Evolutionary conservation across 352 stramenopile genomes (phyloP).

Genomic region (Phytopythium boreale): DNA sequence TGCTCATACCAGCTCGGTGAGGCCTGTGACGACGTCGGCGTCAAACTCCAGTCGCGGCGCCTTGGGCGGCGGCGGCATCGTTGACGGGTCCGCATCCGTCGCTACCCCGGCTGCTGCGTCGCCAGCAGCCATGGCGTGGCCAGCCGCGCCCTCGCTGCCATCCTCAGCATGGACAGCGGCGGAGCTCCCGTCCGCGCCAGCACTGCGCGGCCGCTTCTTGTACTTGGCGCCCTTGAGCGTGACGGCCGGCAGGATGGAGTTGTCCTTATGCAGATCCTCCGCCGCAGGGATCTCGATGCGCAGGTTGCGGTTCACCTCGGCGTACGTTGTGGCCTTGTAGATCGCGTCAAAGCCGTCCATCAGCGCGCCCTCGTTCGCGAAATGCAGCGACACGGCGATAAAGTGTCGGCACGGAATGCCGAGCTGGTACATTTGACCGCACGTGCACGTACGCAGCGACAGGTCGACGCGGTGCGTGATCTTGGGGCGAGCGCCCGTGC

Average conservation of each 20-base stretch:
- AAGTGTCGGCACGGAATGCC: constrained; percentile 78
- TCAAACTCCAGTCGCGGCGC: constrained; percentile 59
- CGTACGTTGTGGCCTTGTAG: constrained; percentile 67
- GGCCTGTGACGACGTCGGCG: constrained; percentile 47
- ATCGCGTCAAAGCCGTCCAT: constrained; percentile 65
- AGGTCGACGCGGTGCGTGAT: constrained; percentile 67
- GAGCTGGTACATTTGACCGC: constrained; percentile 65
- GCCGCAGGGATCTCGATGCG: constrained; percentile 76
- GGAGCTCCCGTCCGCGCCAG: background rate
- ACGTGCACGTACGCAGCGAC: constrained; percentile 59
- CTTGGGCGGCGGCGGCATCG: constrained; percentile 30
- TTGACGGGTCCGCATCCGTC: background rate
- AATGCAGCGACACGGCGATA: constrained; percentile 61
- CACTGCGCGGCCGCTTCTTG: constrained; percentile 52
- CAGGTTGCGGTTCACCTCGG: constrained; percentile 52
- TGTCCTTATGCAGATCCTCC: constrained; percentile 69
- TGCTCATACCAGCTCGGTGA: constrained; percentile 55
- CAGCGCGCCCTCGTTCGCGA: constrained; percentile 49
- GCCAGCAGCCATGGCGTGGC: background rate
- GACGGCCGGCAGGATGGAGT: constrained; percentile 49
- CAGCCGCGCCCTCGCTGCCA: background rate
- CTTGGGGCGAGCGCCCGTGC: constrained; percentile 62
- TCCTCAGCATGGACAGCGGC: background rate
- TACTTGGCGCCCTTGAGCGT: constrained; percentile 48
- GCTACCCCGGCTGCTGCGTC: background rate